Base-by-base conservation (phyloP, 768 basidiomycete genomes). In the Kwoniella sp. region DNA sequence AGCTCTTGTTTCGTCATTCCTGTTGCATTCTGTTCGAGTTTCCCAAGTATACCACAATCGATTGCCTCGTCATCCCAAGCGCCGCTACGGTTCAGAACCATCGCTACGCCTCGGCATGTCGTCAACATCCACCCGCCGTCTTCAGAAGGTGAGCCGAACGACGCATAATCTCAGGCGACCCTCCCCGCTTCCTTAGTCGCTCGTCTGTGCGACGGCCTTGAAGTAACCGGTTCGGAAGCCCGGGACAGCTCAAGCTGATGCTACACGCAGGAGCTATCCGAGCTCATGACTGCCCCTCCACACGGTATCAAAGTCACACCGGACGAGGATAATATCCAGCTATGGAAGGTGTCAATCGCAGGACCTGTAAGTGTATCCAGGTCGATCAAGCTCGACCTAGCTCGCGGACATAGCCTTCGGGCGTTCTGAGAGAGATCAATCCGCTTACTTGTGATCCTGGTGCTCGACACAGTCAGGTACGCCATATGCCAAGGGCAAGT, bases 401-500 rank as follows among this genome's bases (percentile, higher is more conserved):
- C n/a, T n/a, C n/a, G n/a, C n/a, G n/a, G n/a, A n/a, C 32, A 9
- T 33, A 17, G 19, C 23, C 11, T 27, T 14, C 5, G 1, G 12
- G n/a, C 27, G 39, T 32, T 9, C 14, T 20, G 20, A 26, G n/a
- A n/a, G n/a, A n/a, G 20, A 17, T 12, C 9, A 3, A 38, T 51
- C 49, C 20, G 44, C 48, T n/a, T 12, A 39, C 29, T 19, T 12
- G 10, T 10, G 11, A 29, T 34, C 9, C 33, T 29, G n/a, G n/a
- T n/a, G n/a, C n/a, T n/a, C n/a, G 41, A 10, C 36, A 19, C 51
- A 63, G 64, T 33, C 46, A 38, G 49, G 46, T 11, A 66, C 71
- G 25, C 71, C 74, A 23, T 75, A 73, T 56, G 57, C 60, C 22
- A 66, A 64, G 31, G 74, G 74, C 12, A 67, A 56, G n/a, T 75